Evolutionary conservation across 768 basidiomycete species (phyloP), one percentile per base, ranked within the genome.

Genomic region (Termitomyces titanicus): DNA sequence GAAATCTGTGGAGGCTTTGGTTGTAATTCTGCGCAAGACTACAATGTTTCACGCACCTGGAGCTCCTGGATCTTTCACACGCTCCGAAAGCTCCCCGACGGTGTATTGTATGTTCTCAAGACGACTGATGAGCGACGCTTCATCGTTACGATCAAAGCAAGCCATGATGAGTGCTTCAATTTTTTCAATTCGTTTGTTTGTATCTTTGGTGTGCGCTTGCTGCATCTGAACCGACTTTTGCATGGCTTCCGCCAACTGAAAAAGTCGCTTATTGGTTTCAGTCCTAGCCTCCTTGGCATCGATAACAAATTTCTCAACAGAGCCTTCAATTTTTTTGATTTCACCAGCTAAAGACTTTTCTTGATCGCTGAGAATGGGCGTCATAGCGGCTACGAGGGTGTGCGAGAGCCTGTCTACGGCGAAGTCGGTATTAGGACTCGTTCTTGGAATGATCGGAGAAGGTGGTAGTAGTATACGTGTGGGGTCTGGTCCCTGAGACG

Each of bases 41-140:
- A 42, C 24, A 5, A 20, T 40, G 38, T 38, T 29, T 44, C 5
- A 35, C 48, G 43, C 38, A 61, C 59, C 56, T 37, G n/a, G 34
- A 52, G 64, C 64, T 13, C 60, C 59, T 2, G 65, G 61, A 22
- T 66, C 65, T 31, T 59, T 67, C 9, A 46, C 33, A 25, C 63
- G 57, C 34, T 66, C 64, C 2, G 59, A 31, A 1, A 67, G 45
- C 35, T 67, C 68, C 25, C 61, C 66, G 1, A 68, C 53, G 0
- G 52, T 51, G 25, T 61, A 65, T 12, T 60, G 62, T 22, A 67
- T 46, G n/a, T 48, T 34, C 34, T 67, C 62, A 27, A 68, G 53
- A 25, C 60, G 54, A 7, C 58, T 42, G 3, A 56, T 24, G 3
- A 67, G 39, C 0, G 60, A 58, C 18, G 56, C 54, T 12, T 60